phyloP scores from a whole-genome alignment of 73 alveolate species.

The Tetrahymena malaccensis region DNA sequence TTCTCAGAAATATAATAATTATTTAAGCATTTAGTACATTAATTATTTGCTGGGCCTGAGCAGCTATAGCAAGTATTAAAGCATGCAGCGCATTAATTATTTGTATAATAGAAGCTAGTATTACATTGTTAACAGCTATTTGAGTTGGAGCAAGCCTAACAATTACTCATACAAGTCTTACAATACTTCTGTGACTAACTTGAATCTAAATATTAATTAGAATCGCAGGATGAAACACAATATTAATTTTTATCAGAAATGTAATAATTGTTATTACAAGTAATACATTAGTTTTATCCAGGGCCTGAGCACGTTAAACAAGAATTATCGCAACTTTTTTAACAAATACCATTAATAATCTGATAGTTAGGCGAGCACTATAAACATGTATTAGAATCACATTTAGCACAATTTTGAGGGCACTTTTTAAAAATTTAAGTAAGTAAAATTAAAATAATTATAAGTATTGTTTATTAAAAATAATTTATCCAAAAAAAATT shows the following conservation, averaged over 20 bases:
- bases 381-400: too few species aligned
- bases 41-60: background rate
- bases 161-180: background rate
- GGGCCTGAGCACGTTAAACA: background rate
- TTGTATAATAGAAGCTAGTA: background rate
- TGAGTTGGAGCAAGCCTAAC: background rate
- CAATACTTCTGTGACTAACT: background rate
- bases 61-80: background rate
- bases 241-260: background rate
- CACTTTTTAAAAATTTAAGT: too few species aligned
- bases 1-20: background rate
- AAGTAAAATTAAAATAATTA: too few species aligned
- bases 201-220: background rate
- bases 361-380: too few species aligned
- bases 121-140: background rate
- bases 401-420: too few species aligned
- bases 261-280: background rate
- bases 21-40: background rate
- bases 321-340: background rate
- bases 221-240: background rate
- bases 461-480: too few species aligned
- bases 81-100: background rate
- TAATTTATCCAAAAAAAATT: too few species aligned
- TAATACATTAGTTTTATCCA: background rate
- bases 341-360: background rate